Percentiles rank a stretch among this genome's conserved stretches.
phyloP scores from a whole-genome alignment of 1,284 basidiomycete genomes.

The Microbotryum intermedium region DNA sequence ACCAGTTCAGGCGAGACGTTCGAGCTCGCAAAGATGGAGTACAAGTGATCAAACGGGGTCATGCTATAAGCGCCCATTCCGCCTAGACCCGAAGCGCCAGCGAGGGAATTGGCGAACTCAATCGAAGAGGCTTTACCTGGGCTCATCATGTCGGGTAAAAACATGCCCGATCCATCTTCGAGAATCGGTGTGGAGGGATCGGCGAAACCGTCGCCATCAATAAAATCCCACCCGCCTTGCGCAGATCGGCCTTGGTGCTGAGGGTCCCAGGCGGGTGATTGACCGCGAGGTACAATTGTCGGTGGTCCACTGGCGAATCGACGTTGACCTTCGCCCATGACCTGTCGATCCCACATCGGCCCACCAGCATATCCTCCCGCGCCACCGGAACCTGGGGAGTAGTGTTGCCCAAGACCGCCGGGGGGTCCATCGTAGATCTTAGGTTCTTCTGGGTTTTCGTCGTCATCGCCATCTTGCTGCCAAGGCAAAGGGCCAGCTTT shows the following conservation, averaged over 20 bases:
- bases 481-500: no score
- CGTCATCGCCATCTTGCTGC: no score
- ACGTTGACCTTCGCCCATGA: neutral
- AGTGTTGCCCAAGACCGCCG: no score
- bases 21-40: conserved; percentile 74
- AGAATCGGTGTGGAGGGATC: neutral
- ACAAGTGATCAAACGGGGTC: conserved; percentile 93
- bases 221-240: neutral
- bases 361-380: neutral
- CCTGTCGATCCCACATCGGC: conserved; percentile 1
- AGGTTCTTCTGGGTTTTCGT: no score
- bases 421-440: no score
- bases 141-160: conserved; percentile 7
- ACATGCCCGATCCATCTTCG: neutral
- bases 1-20: conserved; percentile 79
- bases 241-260: no score
- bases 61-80: conserved; percentile 46
- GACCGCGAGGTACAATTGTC: no score
- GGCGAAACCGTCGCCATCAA: neutral
- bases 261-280: no score
- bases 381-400: no score
- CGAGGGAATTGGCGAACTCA: conserved; percentile 26
- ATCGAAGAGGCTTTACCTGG: conserved; percentile 20
- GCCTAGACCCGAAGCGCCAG: conserved; percentile 10
- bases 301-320: neutral